A percentile compares a stretch with the other conserved stretches of the same genome.
These are phyloP conservation scores for Phytophthora uliginosa DNA, from an alignment of 352 stramenopile species.

Conservation along the genomic window DNA sequence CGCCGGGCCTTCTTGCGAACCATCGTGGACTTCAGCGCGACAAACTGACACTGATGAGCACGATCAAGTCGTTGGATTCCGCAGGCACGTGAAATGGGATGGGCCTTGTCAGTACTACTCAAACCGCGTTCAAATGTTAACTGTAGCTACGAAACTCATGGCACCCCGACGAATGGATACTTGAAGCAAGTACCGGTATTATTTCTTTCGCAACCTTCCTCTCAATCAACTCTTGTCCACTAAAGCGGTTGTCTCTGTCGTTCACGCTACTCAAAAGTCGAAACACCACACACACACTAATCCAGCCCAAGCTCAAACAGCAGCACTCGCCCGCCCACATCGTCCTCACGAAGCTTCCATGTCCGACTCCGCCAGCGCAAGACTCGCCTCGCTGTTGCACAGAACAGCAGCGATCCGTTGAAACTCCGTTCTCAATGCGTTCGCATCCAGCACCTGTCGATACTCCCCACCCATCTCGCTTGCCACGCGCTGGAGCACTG, in stretches of 20 bases:
- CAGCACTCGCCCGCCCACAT: neutral
- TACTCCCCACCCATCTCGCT: slow-evolving; percentile 62
- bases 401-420: slow-evolving; percentile 34
- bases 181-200: neutral
- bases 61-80: too few relatives aligned
- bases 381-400: slow-evolving; percentile 41
- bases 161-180: neutral
- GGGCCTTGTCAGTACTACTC: too few relatives aligned
- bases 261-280: slow-evolving; percentile 1
- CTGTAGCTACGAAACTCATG: too few relatives aligned
- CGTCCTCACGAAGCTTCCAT: neutral
- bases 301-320: neutral
- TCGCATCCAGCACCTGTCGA: slow-evolving; percentile 34
- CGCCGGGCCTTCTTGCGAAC: slow-evolving; percentile 9
- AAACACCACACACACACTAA: neutral
- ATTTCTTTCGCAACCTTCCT: neutral
- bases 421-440: slow-evolving; percentile 43
- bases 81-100: too few relatives aligned
- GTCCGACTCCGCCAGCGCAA: slow-evolving; percentile 26
- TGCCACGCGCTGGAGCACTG: slow-evolving; percentile 56
- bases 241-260: neutral
- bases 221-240: neutral
- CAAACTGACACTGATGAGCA: too few relatives aligned
- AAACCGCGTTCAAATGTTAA: too few relatives aligned
- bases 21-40: slow-evolving; percentile 9